Evolutionary conservation across 1,284 basidiomycete genomes (phyloP).

Genomic region (Puccinia sorghi): DNA sequence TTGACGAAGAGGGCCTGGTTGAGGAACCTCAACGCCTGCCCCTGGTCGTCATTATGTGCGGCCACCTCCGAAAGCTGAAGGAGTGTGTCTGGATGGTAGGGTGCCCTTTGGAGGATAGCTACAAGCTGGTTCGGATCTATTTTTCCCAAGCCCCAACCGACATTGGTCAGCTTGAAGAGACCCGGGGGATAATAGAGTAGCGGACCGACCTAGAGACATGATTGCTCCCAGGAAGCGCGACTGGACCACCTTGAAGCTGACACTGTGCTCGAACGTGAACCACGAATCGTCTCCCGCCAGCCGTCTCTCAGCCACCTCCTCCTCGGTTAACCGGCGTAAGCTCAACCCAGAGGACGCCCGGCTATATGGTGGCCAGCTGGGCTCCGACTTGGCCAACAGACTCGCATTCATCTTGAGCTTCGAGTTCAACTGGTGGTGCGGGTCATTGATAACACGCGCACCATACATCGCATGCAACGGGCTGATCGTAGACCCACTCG

Average conservation of each 20-base stretch:
- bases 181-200: not conserved
- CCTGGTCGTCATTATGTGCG: conserved; percentile 55
- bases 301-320: conserved; percentile 2
- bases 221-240: conserved; percentile 32
- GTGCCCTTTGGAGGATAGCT: conserved; percentile 61
- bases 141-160: not conserved
- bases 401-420: conserved; percentile 53
- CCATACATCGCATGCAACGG: conserved; percentile 40
- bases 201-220: conserved; percentile 28
- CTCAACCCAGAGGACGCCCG: conserved; percentile 16
- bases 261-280: conserved; percentile 42
- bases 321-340: not conserved
- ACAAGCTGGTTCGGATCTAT: conserved; percentile 61
- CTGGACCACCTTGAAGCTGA: conserved; percentile 39
- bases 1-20: conserved; percentile 85
- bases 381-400: conserved; percentile 56
- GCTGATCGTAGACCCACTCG: not conserved
- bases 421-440: conserved; percentile 53
- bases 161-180: not conserved
- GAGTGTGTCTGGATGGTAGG: conserved; percentile 86
- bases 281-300: conserved; percentile 7
- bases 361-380: conserved; percentile 60
- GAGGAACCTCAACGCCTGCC: conserved; percentile 77
- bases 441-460: conserved; percentile 54
- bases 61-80: conserved; percentile 70